Conservation (phyloP, 2,329 filamentous ascomycete species). For the Xylaria polymorpha region DNA sequence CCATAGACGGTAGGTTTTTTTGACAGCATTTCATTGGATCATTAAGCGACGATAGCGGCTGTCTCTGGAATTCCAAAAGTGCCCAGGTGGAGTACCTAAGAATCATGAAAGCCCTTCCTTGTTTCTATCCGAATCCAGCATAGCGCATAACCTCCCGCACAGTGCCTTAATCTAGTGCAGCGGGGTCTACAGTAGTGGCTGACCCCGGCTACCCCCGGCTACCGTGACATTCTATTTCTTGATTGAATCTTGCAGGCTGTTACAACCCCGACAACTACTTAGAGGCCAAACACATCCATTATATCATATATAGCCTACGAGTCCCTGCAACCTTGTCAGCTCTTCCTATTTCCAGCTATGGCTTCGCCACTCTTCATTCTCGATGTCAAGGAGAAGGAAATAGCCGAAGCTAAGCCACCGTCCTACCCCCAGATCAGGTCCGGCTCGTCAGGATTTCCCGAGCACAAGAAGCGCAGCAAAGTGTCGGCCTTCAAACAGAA, state of each 20-base stretch:
- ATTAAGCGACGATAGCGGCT: constrained; percentile 36
- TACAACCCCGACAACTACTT: not conserved
- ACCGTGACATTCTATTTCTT: not conserved
- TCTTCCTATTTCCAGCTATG: constrained; percentile 27
- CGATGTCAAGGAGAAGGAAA: constrained; percentile 82
- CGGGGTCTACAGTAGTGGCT: constrained; percentile 14
- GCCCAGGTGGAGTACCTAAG: constrained; percentile 9
- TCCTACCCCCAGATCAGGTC: constrained; percentile 69
- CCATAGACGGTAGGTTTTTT: too few relatives aligned
- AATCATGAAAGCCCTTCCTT: not conserved
- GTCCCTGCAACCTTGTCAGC: not conserved
- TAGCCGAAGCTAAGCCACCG: constrained; percentile 69
- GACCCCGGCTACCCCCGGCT: constrained; percentile 9
- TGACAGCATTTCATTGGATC: constrained; percentile 20
- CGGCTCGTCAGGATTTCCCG: constrained; percentile 81
- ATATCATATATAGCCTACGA: not conserved
- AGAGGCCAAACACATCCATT: not conserved
- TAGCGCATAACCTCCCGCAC: constrained; percentile 19
- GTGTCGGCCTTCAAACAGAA: constrained; percentile 84
- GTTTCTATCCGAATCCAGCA: constrained; percentile 5
- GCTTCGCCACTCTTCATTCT: constrained; percentile 62
- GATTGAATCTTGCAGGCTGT: not conserved
- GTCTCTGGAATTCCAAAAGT: constrained; percentile 9
- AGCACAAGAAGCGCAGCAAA: constrained; percentile 80
- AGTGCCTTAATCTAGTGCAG: constrained; percentile 3